Evolutionary conservation across 176 grass and related monocot genomes (phyloP), one percentile per base, ranked within the genome.

Genomic region (Elaeis guineensis): DNA sequence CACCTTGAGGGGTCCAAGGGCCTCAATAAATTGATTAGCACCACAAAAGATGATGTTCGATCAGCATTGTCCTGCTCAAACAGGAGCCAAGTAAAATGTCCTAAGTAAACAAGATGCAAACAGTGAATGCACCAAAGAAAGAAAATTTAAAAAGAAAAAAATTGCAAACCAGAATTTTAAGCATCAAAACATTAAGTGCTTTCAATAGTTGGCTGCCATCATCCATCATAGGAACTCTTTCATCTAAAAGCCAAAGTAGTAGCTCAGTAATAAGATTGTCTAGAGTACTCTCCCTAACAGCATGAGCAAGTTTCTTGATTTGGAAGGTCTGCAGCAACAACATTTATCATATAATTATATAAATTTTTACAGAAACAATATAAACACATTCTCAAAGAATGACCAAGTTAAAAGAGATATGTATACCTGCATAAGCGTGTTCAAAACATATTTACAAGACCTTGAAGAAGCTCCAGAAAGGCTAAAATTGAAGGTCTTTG

Each of bases 141-240:
- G 1, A 14, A 12, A 44, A 44, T 14, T 39, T 35, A 49, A 59
- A 72, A 17, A 18, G 22, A 20, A 65, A 52, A 66, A 53, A 53
- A 58, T 62, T 67, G 57, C 49, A n/a, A 49, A 98, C 93, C 84
- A 98, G 71, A 61, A 98, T 98, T 82, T 98, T 98, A 78, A 98
- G 93, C 93, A 98, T 98, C 6, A 98, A 86, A 64, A 98, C 93
- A 65, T 98, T 98, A n/a, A 98, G 74, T 69, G 93, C 93, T 65
- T 98, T 98, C 11, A 98, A 76, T 58, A 98, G 75, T 66, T 98
- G 93, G 59, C 93, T 98, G 21, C 93, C 93, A 81, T 98, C 93
- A 63, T 98, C 93, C 93, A 98, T 98, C 63, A 86, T 78, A 73
- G 93, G 85, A 69, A 98, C 93, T 19, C 93, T 89, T 71, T 98